These are phyloP conservation scores for Moniliella sp. DNA, from an alignment of 1,284 basidiomycete species.

Conservation along the genomic window DNA sequence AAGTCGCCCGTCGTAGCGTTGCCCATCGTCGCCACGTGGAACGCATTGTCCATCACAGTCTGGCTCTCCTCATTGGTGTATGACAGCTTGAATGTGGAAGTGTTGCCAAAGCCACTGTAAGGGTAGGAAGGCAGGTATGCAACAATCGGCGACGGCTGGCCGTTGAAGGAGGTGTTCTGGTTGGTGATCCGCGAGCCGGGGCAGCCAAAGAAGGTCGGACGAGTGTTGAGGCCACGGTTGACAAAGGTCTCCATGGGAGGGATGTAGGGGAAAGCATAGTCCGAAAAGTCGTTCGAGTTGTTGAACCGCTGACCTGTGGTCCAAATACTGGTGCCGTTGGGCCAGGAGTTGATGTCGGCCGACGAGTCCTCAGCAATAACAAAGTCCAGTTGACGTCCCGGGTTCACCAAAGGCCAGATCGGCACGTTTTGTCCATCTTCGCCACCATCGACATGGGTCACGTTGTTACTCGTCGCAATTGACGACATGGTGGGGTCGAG, in stretches of 20 bases:
- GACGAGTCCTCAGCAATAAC: slow-evolving; percentile 50
- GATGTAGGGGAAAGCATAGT: slow-evolving; percentile 35
- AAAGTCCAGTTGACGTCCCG: slow-evolving; percentile 45
- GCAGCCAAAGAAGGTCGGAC: slow-evolving; percentile 58
- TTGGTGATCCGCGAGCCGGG: slow-evolving; percentile 34
- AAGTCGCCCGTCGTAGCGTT: too few relatives aligned
- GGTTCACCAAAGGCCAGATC: slow-evolving; percentile 45
- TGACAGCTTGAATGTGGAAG: slow-evolving; percentile 28
- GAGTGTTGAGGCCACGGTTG: slow-evolving; percentile 45
- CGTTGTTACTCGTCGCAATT: slow-evolving; percentile 10
- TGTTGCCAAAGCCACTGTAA: slow-evolving; percentile 31
- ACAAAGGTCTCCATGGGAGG: slow-evolving; percentile 41
- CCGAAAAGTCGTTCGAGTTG: slow-evolving; percentile 8
- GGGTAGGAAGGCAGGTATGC: slow-evolving; percentile 39
- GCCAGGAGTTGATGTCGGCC: slow-evolving; percentile 41
- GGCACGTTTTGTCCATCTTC: slow-evolving; percentile 43
- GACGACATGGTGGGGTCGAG: slow-evolving; percentile 15
- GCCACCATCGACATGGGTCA: slow-evolving; percentile 24
- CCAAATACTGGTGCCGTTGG: slow-evolving; percentile 41
- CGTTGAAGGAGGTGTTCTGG: slow-evolving; percentile 13
- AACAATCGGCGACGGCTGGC: slow-evolving; percentile 33
- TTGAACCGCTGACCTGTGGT: slow-evolving; percentile 15
- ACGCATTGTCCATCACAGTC: slow-evolving; percentile 20
- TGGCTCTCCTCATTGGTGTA: slow-evolving; percentile 26
- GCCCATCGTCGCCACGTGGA: slow-evolving; percentile 16